Conservation (phyloP, 768 basidiomycete species). For the Suillus hirtellus region DNA sequence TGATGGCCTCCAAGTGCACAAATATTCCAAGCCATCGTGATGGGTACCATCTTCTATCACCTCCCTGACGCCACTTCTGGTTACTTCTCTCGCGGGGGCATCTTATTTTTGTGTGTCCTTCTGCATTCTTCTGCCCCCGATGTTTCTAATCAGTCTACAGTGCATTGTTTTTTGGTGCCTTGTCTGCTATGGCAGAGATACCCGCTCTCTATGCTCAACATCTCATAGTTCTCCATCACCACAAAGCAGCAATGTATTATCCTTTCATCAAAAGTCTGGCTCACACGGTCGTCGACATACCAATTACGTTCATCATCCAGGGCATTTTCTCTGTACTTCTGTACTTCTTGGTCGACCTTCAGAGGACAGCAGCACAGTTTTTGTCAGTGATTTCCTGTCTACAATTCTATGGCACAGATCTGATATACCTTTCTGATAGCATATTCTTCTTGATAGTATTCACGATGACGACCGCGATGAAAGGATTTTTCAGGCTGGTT, state of each 20-base stretch:
- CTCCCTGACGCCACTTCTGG: conserved; percentile 37
- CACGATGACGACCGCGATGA: conserved; percentile 62
- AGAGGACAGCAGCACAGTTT: conserved; percentile 57
- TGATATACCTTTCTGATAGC: conserved; percentile 34
- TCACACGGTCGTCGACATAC: conserved; percentile 48
- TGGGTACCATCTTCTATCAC: conserved; percentile 49
- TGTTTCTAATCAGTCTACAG: conserved; percentile 30
- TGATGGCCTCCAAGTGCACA: conserved; percentile 36
- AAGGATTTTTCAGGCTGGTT: conserved; percentile 71
- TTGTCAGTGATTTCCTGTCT: conserved; percentile 51
- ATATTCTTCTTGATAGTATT: conserved; percentile 61
- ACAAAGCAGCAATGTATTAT: conserved; percentile 49
- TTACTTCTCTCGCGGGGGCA: conserved; percentile 68
- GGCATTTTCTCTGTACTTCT: conserved; percentile 41
- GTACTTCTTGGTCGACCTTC: conserved; percentile 64
- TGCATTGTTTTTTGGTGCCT: conserved; percentile 56
- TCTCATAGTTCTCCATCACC: conserved; percentile 45
- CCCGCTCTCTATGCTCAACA: conserved; percentile 48
- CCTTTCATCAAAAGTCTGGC: conserved; percentile 50
- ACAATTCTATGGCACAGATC: background rate
- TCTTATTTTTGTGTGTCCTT: conserved; percentile 71
- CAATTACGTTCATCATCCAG: conserved; percentile 40
- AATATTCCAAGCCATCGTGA: conserved; percentile 31
- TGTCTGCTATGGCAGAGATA: conserved; percentile 61
- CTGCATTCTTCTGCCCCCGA: conserved; percentile 2